These are phyloP conservation scores for Amanita rubescens DNA, from an alignment of 768 basidiomycete species.

Conservation along the genomic window DNA sequence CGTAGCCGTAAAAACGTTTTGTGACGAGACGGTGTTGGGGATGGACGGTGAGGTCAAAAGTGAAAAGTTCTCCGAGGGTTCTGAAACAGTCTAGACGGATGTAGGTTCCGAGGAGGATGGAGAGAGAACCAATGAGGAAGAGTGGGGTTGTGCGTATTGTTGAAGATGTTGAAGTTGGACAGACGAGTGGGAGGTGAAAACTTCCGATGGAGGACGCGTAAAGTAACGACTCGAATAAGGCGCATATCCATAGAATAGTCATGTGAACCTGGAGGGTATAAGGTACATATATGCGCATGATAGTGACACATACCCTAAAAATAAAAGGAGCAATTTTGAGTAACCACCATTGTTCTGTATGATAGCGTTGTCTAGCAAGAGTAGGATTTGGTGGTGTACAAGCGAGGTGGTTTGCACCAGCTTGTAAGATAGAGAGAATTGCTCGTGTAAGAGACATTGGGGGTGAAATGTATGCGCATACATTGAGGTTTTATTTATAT, in stretches of 20 bases:
- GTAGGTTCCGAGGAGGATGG: constrained; percentile 35
- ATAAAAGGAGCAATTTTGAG: constrained; percentile 50
- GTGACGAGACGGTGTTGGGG: constrained; percentile 46
- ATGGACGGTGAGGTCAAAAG: constrained; percentile 50
- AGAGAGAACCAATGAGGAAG: constrained; percentile 39
- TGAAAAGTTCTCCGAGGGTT: constrained; percentile 47
- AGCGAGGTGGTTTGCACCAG: constrained; percentile 42
- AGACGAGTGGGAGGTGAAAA: constrained; percentile 24
- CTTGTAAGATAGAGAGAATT: constrained; percentile 40
- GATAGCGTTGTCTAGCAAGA: constrained; percentile 40
- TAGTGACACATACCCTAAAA: constrained; percentile 36
- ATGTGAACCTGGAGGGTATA: constrained; percentile 43
- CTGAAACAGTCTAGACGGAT: constrained; percentile 48
- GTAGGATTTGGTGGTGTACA: constrained; percentile 54
- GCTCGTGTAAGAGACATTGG: constrained; percentile 43
- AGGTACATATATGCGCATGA: constrained; percentile 35
- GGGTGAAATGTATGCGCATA: background rate
- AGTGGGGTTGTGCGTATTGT: constrained; percentile 29
- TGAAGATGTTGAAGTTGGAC: constrained; percentile 25
- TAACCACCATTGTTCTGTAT: constrained; percentile 43
- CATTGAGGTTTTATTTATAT: background rate
- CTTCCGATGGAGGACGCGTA: constrained; percentile 26
- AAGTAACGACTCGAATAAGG: constrained; percentile 42
- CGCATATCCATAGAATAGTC: constrained; percentile 41
- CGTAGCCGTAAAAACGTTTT: constrained; percentile 40